A percentile compares a stretch with the other conserved stretches of the same genome.
These are phyloP conservation scores for Tremella fuciformis DNA, from an alignment of 768 basidiomycete species.

Conservation along the genomic window DNA sequence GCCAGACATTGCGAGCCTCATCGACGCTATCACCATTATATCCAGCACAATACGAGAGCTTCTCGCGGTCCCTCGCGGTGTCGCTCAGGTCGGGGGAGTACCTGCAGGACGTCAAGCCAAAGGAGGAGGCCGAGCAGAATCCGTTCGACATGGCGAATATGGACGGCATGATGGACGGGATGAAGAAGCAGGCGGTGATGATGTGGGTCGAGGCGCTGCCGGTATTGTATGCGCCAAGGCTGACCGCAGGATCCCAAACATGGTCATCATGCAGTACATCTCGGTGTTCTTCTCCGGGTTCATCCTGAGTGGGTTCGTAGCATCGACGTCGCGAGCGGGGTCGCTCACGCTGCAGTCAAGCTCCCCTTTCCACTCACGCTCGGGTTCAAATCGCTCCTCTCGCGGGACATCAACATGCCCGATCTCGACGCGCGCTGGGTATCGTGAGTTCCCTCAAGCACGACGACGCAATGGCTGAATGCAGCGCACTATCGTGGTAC, in stretches of 20 bases:
- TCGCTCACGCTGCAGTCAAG: conserved; percentile 63
- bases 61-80: conserved; percentile 43
- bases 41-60: conserved; percentile 47
- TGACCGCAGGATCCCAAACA: conserved; percentile 57
- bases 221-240: not conserved
- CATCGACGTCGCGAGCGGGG: not conserved
- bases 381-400: conserved; percentile 97
- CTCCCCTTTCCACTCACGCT: conserved; percentile 94
- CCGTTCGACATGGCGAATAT: conserved; percentile 88
- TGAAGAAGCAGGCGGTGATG: conserved; percentile 99
- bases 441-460: conserved; percentile 58
- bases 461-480: conserved; percentile 2
- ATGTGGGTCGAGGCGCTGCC: conserved; percentile 66
- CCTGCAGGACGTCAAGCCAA: conserved; percentile 71
- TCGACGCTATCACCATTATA: conserved; percentile 74
- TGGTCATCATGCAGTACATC: conserved; percentile 99
- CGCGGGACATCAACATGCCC: conserved; percentile 87
- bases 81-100: conserved; percentile 62
- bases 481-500: conserved; percentile 82
- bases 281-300: conserved; percentile 99
- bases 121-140: conserved; percentile 64
- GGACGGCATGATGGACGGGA: conserved; percentile 98
- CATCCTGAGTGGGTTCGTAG: conserved; percentile 74
- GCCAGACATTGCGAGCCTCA: conserved; percentile 78
- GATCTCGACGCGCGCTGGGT: conserved; percentile 99